A percentile compares a stretch with the other conserved stretches of the same genome.
Conservation (phyloP, 2,329 filamentous ascomycete species). For the Capronia coronata region DNA sequence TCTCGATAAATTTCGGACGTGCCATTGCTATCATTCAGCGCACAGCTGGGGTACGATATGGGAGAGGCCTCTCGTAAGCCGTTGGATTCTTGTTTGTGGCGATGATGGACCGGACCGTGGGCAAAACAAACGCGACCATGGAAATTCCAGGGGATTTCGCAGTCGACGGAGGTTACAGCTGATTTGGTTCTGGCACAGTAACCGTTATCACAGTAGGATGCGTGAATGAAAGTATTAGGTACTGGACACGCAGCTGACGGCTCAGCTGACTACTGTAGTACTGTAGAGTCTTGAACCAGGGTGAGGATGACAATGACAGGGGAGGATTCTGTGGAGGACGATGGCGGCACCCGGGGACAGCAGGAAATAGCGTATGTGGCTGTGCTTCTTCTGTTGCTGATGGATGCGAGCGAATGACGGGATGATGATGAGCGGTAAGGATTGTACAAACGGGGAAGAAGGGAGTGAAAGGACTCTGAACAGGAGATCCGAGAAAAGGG, state of each 20-base stretch:
- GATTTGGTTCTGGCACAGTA: too few relatives aligned
- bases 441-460: background rate
- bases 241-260: background rate
- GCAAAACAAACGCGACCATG: background rate
- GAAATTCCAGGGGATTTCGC: too few relatives aligned
- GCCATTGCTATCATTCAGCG: conserved; percentile 5
- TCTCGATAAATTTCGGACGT: conserved; percentile 53
- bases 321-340: background rate
- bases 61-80: background rate
- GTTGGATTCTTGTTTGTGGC: background rate
- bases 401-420: conserved; percentile 4
- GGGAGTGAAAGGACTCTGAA: background rate
- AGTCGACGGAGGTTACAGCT: too few relatives aligned
- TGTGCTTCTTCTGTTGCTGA: background rate
- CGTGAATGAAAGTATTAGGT: too few relatives aligned
- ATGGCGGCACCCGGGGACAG: background rate
- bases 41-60: background rate
- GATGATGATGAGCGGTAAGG: conserved; percentile 2
- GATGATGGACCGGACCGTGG: background rate
- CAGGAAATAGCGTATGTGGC: conserved; percentile 2
- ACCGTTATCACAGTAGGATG: too few relatives aligned
- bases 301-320: background rate
- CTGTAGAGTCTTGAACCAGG: background rate
- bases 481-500: background rate
- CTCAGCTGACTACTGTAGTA: background rate